A percentile compares a stretch with the other conserved stretches of the same genome.
These are phyloP conservation scores for Aspergillus taichungensis DNA, from an alignment of 495 filamentous ascomycete genomes.

Conservation along the genomic window DNA sequence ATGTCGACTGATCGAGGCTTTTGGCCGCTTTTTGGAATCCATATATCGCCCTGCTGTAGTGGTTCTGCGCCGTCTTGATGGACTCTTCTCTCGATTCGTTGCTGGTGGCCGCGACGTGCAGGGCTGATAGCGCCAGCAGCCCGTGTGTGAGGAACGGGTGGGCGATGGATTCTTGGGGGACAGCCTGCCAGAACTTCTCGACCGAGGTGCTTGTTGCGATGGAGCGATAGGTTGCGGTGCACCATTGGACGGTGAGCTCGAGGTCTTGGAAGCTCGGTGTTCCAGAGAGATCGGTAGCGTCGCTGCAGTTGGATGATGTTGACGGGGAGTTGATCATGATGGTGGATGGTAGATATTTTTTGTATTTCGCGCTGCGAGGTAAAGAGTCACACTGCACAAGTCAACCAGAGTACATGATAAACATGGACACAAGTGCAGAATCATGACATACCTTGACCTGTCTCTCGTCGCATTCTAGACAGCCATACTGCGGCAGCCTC, in stretches of 20 bases:
- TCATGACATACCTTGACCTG: slow-evolving; percentile 33
- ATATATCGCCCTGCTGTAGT: slow-evolving; percentile 30
- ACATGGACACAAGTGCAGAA: not conserved
- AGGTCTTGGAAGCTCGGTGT: slow-evolving; percentile 25
- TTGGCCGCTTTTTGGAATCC: slow-evolving; percentile 19
- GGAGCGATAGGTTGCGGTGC: slow-evolving; percentile 33
- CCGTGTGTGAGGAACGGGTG: slow-evolving; percentile 41
- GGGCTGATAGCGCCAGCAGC: slow-evolving; percentile 39
- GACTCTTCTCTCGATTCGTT: slow-evolving; percentile 11
- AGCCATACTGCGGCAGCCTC: slow-evolving; percentile 31
- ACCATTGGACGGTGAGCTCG: slow-evolving; percentile 42
- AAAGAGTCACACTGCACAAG: too few relatives aligned
- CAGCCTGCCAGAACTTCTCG: slow-evolving; percentile 35
- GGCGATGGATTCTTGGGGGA: slow-evolving; percentile 34
- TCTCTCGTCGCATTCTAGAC: slow-evolving; percentile 39
- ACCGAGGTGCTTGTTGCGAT: slow-evolving; percentile 24
- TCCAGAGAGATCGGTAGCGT: slow-evolving; percentile 5
- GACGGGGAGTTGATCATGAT: too few relatives aligned
- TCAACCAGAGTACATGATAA: not conserved
- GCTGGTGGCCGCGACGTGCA: slow-evolving; percentile 29
- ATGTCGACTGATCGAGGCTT: slow-evolving; percentile 26
- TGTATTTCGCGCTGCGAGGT: too few relatives aligned
- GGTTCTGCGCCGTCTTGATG: slow-evolving; percentile 24
- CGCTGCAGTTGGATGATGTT: slow-evolving; percentile 1
- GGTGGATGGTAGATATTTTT: too few relatives aligned